Evolutionary conservation across 2,329 filamentous ascomycete species (phyloP).

Genomic region (Colletotrichum tropicale): DNA sequence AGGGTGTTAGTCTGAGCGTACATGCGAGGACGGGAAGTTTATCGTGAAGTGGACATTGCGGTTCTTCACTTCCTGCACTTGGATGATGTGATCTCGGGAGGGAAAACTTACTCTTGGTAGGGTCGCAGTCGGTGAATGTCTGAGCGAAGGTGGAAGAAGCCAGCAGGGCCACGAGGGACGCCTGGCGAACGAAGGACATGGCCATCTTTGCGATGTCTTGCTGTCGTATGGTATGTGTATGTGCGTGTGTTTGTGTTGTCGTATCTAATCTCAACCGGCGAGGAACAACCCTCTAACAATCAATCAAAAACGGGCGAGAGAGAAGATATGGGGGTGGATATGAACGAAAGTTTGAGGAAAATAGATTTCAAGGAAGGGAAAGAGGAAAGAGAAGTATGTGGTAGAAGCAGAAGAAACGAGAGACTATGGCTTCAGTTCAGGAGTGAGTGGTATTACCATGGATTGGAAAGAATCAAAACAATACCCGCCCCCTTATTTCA

Average conservation of each 20-base stretch:
- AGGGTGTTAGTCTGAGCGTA: background rate
- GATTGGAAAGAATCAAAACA: background rate
- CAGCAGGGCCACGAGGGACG: slow-evolving; percentile 15
- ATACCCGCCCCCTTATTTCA: slow-evolving; percentile 9
- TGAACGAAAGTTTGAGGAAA: background rate
- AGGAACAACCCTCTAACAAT: background rate
- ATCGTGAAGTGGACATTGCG: background rate
- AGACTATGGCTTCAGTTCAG: background rate
- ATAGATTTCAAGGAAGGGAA: background rate
- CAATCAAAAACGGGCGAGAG: background rate
- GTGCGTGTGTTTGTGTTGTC: background rate
- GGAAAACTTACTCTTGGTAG: slow-evolving; percentile 18
- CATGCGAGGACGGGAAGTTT: background rate
- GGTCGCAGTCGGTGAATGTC: slow-evolving; percentile 16
- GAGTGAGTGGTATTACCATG: background rate
- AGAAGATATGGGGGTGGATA: background rate
- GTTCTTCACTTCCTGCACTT: background rate
- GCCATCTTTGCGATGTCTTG: background rate
- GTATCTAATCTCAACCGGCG: background rate
- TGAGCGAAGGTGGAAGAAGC: slow-evolving; percentile 13
- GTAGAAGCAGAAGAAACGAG: background rate
- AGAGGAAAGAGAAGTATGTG: background rate
- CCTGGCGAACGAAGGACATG: slow-evolving; percentile 18
- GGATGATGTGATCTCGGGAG: background rate
- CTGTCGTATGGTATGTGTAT: background rate